Evolutionary conservation across 176 grass and related monocot species (phyloP).

Genomic region (Cenchrus americanus): DNA sequence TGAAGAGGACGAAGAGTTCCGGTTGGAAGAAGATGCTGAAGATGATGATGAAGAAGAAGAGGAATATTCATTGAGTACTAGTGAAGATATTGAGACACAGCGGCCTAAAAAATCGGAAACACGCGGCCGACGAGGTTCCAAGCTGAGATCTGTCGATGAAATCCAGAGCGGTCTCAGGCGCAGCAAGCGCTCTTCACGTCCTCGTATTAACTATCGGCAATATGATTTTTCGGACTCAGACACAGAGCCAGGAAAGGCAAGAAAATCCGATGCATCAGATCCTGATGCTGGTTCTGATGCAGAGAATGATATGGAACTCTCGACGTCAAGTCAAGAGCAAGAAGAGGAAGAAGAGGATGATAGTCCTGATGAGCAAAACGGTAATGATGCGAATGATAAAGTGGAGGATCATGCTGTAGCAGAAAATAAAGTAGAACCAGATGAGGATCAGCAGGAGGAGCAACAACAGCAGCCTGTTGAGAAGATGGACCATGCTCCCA

Average conservation of each 20-base stretch:
- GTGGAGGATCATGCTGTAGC: constrained; percentile 49
- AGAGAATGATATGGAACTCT: constrained; percentile 70
- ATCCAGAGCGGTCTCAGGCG: constrained; percentile 85
- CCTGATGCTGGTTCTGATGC: constrained; percentile 63
- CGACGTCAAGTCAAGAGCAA: constrained; percentile 78
- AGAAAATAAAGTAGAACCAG: constrained; percentile 57
- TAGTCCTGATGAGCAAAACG: constrained; percentile 54
- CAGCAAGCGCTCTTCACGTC: constrained; percentile 83
- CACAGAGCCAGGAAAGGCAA: constrained; percentile 58
- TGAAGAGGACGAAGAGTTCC: constrained; percentile 95
- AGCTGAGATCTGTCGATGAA: constrained; percentile 82
- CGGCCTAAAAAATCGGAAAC: constrained; percentile 59
- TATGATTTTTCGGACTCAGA: constrained; percentile 91
- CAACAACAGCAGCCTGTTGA: constrained; percentile 46
- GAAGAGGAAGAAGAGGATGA: constrained; percentile 74
- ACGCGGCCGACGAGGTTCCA: constrained; percentile 60
- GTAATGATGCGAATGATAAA: constrained; percentile 48
- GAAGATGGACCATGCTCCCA: constrained; percentile 51
- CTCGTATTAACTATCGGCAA: constrained; percentile 77
- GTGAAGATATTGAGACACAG: constrained; percentile 78
- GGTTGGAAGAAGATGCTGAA: constrained; percentile 75
- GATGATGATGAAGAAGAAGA: constrained; percentile 98
- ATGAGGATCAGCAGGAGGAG: constrained; percentile 41
- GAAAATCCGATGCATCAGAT: constrained; percentile 78
- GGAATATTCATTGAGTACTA: constrained; percentile 80